These are phyloP conservation scores for Nemophila menziesii DNA, from an alignment of 257 asterid species.

Conservation along the genomic window DNA sequence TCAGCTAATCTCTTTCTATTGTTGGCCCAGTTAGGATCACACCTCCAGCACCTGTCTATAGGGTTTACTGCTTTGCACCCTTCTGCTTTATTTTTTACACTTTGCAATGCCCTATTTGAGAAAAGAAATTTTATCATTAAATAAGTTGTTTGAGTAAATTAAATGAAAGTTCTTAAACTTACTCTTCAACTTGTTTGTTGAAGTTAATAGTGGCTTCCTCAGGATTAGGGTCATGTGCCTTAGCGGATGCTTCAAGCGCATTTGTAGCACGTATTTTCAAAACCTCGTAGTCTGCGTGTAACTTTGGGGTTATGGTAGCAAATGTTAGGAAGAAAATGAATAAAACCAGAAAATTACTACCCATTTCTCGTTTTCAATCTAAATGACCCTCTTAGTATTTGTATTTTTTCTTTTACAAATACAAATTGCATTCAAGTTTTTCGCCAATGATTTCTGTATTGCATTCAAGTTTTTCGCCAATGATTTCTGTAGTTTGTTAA, in stretches of 20 bases:
- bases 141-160: too few species aligned
- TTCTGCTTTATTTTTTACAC: slow-evolving; percentile 17
- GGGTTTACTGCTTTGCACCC: slow-evolving; percentile 25
- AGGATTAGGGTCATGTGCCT: slow-evolving; percentile 49
- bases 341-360: slow-evolving; percentile 3
- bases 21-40: slow-evolving; percentile 16
- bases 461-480: too few species aligned
- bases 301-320: slow-evolving; percentile 15
- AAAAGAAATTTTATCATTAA: not conserved
- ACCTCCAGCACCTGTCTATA: slow-evolving; percentile 29
- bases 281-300: slow-evolving; percentile 30
- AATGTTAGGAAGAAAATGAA: slow-evolving; percentile 14
- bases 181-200: slow-evolving; percentile 54
- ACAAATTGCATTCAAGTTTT: too few species aligned
- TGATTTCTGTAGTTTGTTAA: too few species aligned
- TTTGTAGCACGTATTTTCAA: slow-evolving; percentile 29
- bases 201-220: slow-evolving; percentile 34
- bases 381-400: too few species aligned
- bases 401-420: too few species aligned
- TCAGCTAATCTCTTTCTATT: slow-evolving; percentile 18
- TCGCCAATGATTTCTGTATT: too few species aligned
- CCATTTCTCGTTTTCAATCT: not conserved
- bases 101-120: slow-evolving; percentile 18
- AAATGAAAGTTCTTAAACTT: slow-evolving; percentile 1
- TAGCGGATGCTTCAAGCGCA: slow-evolving; percentile 33